phyloP scores from a whole-genome alignment of 2,329 filamentous ascomycete species.

The Bisporella sp. region DNA sequence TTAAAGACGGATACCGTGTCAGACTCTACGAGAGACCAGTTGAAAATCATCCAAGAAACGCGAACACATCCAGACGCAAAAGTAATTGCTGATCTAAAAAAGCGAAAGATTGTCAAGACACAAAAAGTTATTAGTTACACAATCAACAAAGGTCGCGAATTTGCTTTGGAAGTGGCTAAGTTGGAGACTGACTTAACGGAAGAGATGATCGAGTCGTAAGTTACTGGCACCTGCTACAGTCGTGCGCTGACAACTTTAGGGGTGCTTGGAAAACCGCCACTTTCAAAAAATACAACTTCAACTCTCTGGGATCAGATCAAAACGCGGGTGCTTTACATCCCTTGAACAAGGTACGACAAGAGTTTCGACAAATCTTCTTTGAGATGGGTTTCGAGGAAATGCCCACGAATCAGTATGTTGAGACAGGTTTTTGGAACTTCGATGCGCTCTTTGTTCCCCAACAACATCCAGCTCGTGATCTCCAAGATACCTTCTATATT shows the following conservation, averaged over 20 bases:
- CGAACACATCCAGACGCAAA: conserved; percentile 67
- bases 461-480: conserved; percentile 93
- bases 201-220: conserved; percentile 71
- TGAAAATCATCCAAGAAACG: conserved; percentile 65
- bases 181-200: conserved; percentile 93
- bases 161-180: conserved; percentile 78
- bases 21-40: conserved; percentile 70
- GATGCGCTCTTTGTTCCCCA: conserved; percentile 94
- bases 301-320: conserved; percentile 52
- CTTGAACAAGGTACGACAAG: conserved; percentile 89
- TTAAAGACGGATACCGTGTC: conserved; percentile 60
- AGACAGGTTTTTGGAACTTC: conserved; percentile 99
- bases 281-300: conserved; percentile 84
- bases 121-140: conserved; percentile 83
- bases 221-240: conserved; percentile 4
- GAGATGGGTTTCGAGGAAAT: conserved; percentile 99
- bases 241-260: conserved; percentile 27
- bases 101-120: conserved; percentile 80
- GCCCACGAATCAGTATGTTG: conserved; percentile 88
- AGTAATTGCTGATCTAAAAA: conserved; percentile 73
- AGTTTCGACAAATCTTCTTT: conserved; percentile 98
- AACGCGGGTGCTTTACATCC: conserved; percentile 56
- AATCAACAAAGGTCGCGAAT: conserved; percentile 79
- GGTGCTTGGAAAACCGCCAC: conserved; percentile 88
- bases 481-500: conserved; percentile 98